phyloP scores from a whole-genome alignment of 176 grass and related monocot genomes.

The Melocanna baccifera region DNA sequence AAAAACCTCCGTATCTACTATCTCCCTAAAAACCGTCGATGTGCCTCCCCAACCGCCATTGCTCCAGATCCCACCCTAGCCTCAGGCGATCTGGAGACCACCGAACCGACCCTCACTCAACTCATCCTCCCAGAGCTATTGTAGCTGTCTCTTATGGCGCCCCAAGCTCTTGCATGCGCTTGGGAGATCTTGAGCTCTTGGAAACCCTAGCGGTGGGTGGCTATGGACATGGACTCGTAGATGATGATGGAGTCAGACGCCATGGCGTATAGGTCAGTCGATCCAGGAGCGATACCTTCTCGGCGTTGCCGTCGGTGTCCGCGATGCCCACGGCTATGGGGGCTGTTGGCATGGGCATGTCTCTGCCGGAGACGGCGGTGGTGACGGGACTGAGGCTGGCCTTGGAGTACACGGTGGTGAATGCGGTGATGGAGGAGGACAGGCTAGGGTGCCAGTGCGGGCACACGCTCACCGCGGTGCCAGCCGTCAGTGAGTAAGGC shows the following conservation, averaged over 20 bases:
- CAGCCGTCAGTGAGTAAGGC: slow-evolving; percentile 70
- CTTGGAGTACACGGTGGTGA: slow-evolving; percentile 63
- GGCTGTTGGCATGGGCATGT: neutral
- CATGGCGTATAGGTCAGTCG: neutral
- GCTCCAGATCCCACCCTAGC: no score
- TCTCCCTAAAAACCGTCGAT: no score
- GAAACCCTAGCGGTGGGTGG: slow-evolving; percentile 33
- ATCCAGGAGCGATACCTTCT: slow-evolving; percentile 38
- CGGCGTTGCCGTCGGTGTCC: slow-evolving; percentile 22
- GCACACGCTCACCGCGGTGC: slow-evolving; percentile 83
- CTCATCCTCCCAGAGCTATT: no score
- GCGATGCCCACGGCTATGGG: neutral
- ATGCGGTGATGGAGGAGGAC: slow-evolving; percentile 77
- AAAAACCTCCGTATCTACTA: no score
- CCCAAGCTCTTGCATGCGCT: neutral
- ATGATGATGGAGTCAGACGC: slow-evolving; percentile 54
- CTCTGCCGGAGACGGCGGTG: neutral
- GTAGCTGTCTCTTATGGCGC: neutral
- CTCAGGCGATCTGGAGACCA: no score
- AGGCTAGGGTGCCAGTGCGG: slow-evolving; percentile 88
- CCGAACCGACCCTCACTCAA: no score
- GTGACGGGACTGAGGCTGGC: slow-evolving; percentile 57
- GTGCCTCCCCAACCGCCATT: no score
- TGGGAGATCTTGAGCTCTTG: slow-evolving; percentile 22
- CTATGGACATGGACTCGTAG: slow-evolving; percentile 50